phyloP scores from a whole-genome alignment of 257 asterid genomes.

The Ehretia macrophylla region DNA sequence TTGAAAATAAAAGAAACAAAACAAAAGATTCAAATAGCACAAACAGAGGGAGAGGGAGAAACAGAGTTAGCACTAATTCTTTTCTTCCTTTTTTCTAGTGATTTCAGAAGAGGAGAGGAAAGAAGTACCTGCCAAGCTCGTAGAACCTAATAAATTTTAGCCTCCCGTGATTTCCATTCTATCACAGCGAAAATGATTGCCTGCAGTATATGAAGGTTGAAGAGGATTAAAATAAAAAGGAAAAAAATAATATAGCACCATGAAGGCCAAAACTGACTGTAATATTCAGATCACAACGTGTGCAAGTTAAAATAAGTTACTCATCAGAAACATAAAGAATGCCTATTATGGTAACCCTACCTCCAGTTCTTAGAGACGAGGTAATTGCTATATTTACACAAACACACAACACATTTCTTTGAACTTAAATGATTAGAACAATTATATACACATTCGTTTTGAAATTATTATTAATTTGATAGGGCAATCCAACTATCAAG shows the following conservation, averaged over 20 bases:
- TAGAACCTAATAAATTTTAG: constrained; percentile 38
- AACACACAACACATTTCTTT: no score
- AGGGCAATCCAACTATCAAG: not conserved
- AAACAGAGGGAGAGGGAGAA: not conserved
- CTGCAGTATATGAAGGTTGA: constrained; percentile 19
- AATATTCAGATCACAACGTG: not conserved
- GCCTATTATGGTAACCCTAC: no score
- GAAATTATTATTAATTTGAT: no score
- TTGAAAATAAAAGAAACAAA: constrained; percentile 1
- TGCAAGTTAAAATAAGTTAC: not conserved
- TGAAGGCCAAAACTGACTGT: constrained; percentile 4
- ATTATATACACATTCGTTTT: no score
- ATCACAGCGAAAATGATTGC: constrained; percentile 11
- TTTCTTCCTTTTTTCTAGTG: not conserved
- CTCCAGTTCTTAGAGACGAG: not conserved
- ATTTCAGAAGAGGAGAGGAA: not conserved
- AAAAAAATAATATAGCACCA: not conserved
- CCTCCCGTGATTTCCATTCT: constrained; percentile 73
- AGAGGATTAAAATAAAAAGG: not conserved
- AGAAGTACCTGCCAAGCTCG: constrained; percentile 57
- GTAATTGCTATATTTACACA: no score
- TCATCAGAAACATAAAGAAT: not conserved
- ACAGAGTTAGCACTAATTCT: not conserved
- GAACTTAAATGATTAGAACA: no score
- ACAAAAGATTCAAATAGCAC: constrained; percentile 1